Evolutionary conservation across 257 asterid species (phyloP), one percentile per base, ranked within the genome.

Genomic region (Nicotiana tabacum): DNA sequence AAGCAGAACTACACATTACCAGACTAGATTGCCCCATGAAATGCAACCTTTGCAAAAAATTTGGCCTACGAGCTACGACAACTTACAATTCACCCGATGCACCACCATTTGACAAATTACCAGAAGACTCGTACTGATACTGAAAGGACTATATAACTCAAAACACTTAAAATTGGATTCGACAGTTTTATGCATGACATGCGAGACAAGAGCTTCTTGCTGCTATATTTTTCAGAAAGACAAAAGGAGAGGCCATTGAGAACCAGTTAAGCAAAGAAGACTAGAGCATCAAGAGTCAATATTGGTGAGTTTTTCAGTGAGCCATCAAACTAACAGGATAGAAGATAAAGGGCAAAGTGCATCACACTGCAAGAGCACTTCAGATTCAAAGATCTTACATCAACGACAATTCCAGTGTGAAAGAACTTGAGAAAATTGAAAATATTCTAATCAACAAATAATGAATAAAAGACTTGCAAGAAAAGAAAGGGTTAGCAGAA

Each of bases 401-500:
- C 8, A 27, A 48, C 39, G 6, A 74, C 35, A 74, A 27, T 74
- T 48, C 58, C 15, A 74, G 79, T 24, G 4, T 12, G 0, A 74
- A 74, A 66, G 60, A 43, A 39, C 79, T 48, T 46, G 8, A 72
- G 43, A 74, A 39, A 74, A 74, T 46, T 46, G 78, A 46, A 69
- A 72, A 58, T 21, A 72, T 13, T 72, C 61, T 24, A 72, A 24
- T 12, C 29, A 72, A 37, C 51, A 0, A 74, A 48, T 48, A 27
- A 72, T 27, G 69, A 64, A 61, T 9, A 61, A 61, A 24, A 13
- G 43, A 74, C 8, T 27, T 48, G 43, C 27, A 62, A 58, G 29
- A 8, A 66, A 35, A 85, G 74, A 35, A 74, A 65, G 85, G 66
- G 82, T 88, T 39, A 77, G 83, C 77, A 83, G 30, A 72, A 60